Evolutionary conservation across 169 alveolate species (phyloP), one percentile per base, ranked within the genome.

Genomic region (Plasmodium ovale): DNA sequence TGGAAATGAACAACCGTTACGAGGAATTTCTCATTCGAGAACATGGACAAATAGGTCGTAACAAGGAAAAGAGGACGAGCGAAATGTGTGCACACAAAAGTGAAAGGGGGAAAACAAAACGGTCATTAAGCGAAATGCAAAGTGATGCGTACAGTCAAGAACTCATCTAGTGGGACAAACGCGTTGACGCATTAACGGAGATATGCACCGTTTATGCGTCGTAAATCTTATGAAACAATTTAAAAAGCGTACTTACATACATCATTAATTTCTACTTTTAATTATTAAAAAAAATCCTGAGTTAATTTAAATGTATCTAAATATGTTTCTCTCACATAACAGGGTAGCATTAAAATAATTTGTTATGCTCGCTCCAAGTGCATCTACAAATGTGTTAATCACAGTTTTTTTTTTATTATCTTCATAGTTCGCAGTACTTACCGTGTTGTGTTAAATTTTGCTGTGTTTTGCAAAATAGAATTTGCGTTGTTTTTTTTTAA

Each of bases 401-500:
- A 14, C 64, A 7, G 64, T 19, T 54, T 54, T 60, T 60, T 23
- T 60, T 60, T 60, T n/a, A n/a, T n/a, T n/a, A n/a, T n/a, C n/a
- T n/a, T n/a, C n/a, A n/a, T n/a, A n/a, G n/a, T n/a, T n/a, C n/a
- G n/a, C n/a, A n/a, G n/a, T n/a, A n/a, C n/a, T n/a, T n/a, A n/a
- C n/a, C n/a, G n/a, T n/a, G n/a, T n/a, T n/a, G n/a, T n/a, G n/a
- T n/a, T n/a, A n/a, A n/a, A n/a, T n/a, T n/a, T 60, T n/a, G 3
- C 6, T 31, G 3, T 60, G 10, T 60, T 60, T n/a, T n/a, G n/a
- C n/a, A n/a, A 14, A 29, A 60, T 60, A 60, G 47, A 29, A 29
- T 29, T 60, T 60, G n/a, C 47, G 14, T 60, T 60, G 10, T 60
- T 60, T 60, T 60, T 60, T 60, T 60, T 60, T 60, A 60, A 60